Base-by-base conservation (phyloP, 805 yeast genomes). In the Kuraishia piskuri region DNA sequence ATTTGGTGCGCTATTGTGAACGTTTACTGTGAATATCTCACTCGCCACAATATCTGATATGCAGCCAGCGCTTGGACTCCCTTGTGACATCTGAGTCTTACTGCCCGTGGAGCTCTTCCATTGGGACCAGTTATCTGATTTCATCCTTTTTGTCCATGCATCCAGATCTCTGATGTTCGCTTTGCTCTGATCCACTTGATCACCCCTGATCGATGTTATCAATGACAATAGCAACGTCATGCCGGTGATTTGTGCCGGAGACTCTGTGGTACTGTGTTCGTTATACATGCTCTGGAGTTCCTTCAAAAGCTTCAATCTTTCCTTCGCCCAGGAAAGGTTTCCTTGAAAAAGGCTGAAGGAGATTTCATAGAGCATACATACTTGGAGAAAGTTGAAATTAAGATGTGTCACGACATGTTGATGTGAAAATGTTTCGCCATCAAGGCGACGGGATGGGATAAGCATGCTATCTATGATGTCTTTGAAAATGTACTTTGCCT, bases 171-270 rank as follows among this genome's bases (percentile, higher is more conserved):
- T 49, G 53, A 72, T 66, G 14, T 58, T 48, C 7, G 19, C 17
- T 52, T 69, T 72, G 2, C 65, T 55, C 5, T 59, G 52, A 2
- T 54, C 52, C 36, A 60, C 51, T 22, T 71, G 66, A 54, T 66
- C 64, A 4, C 63, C 57, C 48, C 63, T 66, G 12, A 70, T 59
- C n/a, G 63, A 63, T 2, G 62, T 55, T 31, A 67, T 58, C 1
- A 69, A 53, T 31, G 58, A 58, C 22, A 63, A 54, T 17, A 75
- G 59, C 12, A 57, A 56, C 2, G 56, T 51, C 55, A 72, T 68
- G 2, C 72, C 75, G 20, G 49, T 55, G 21, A 74, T 53, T 54
- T 75, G 80, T 17, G 58, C 26, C 0, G 73, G 71, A 2, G 53
- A 20, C 1, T 49, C 37, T 2, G 51, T 24, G 23, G 48, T 31